Conservation (phyloP, 1,284 basidiomycete genomes). For the Cystobasidiaceae sp. region DNA sequence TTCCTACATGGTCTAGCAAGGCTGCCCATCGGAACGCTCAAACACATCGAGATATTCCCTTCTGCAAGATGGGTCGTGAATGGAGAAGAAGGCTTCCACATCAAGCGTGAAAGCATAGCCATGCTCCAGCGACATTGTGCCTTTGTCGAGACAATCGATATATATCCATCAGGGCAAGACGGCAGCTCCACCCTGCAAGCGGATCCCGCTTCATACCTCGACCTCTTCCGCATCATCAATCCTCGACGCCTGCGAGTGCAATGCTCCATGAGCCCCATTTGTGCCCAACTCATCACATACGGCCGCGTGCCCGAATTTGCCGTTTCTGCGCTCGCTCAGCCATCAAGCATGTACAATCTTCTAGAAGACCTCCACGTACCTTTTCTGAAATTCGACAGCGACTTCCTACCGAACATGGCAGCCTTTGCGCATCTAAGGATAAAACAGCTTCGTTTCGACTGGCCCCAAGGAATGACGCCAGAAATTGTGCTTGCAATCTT, state of each 20-base stretch:
- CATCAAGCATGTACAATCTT: background rate
- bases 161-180: constrained; percentile 12
- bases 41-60: constrained; percentile 19
- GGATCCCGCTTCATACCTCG: constrained; percentile 10
- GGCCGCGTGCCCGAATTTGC: constrained; percentile 7
- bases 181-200: constrained; percentile 15
- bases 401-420: background rate
- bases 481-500: background rate
- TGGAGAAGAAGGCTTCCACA: constrained; percentile 14
- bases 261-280: constrained; percentile 19
- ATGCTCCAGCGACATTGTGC: background rate
- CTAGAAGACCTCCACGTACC: constrained; percentile 11
- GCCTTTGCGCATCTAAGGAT: constrained; percentile 1
- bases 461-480: background rate
- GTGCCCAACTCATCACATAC: constrained; percentile 14
- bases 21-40: background rate
- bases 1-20: constrained; percentile 2
- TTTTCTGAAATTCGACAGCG: background rate
- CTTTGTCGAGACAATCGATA: constrained; percentile 5
- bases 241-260: constrained; percentile 10
- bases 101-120: background rate
- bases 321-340: background rate
- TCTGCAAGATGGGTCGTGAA: constrained; percentile 14
- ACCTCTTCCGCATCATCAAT: constrained; percentile 11
- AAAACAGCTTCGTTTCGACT: background rate